Percentiles rank a stretch among this genome's conserved stretches.
Evolutionary conservation across 2,329 filamentous ascomycete genomes (phyloP).

Genomic region (Neurospora crassa): DNA sequence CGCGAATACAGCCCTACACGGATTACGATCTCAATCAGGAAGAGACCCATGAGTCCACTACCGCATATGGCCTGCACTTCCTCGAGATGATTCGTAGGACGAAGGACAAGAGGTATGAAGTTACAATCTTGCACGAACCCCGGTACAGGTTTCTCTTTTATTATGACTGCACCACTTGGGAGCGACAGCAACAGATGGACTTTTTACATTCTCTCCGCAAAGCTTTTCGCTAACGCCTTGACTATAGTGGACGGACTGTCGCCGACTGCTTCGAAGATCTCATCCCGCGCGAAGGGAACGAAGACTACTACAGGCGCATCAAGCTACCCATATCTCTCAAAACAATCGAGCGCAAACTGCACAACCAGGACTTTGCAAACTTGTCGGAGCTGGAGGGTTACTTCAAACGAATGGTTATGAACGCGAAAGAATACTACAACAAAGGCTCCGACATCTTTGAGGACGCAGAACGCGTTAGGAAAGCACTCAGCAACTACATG

Average conservation of each 20-base stretch:
- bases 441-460: conserved; percentile 64
- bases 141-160: background rate
- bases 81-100: conserved; percentile 66
- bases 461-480: conserved; percentile 79
- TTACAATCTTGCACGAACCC: background rate
- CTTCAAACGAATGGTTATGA: conserved; percentile 78
- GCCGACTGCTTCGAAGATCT: conserved; percentile 67
- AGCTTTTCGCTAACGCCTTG: conserved; percentile 5
- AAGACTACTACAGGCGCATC: conserved; percentile 70
- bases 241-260: conserved; percentile 58
- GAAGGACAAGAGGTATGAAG: conserved; percentile 68
- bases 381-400: conserved; percentile 73
- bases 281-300: conserved; percentile 51
- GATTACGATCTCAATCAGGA: conserved; percentile 41
- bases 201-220: background rate
- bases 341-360: conserved; percentile 66
- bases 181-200: background rate
- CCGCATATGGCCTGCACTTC: conserved; percentile 61
- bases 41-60: conserved; percentile 60
- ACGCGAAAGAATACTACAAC: conserved; percentile 76
- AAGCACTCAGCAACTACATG: conserved; percentile 83
- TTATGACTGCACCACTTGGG: background rate
- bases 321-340: conserved; percentile 71
- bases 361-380: conserved; percentile 55
- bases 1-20: conserved; percentile 11